A percentile compares a stretch with the other conserved stretches of the same genome.
Evolutionary conservation across 805 yeast species (phyloP).

Genomic region (Candida orba): DNA sequence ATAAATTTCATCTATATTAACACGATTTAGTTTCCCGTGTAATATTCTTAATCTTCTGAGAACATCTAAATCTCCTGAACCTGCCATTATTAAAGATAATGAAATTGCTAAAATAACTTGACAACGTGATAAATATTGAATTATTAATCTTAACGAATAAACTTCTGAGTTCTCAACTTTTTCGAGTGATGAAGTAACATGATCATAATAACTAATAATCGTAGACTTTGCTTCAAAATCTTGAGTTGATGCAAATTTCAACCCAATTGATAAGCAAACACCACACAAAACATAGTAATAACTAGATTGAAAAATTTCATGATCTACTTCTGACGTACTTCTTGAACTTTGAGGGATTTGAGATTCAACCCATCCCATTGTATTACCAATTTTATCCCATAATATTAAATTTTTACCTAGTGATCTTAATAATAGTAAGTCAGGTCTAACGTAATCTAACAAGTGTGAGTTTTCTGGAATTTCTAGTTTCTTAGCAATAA

Average conservation of each 20-base stretch:
- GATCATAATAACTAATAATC: constrained; percentile 36
- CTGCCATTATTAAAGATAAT: constrained; percentile 74
- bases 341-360: constrained; percentile 47
- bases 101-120: constrained; percentile 58
- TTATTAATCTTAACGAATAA: constrained; percentile 53
- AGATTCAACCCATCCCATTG: constrained; percentile 20
- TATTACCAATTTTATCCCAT: constrained; percentile 17
- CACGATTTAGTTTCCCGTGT: constrained; percentile 38
- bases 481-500: constrained; percentile 53
- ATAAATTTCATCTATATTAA: constrained; percentile 31
- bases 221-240: constrained; percentile 47
- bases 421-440: constrained; percentile 56
- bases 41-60: constrained; percentile 65
- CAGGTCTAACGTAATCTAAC: constrained; percentile 69
- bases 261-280: constrained; percentile 61
- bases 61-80: constrained; percentile 79
- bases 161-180: constrained; percentile 21
- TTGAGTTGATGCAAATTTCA: constrained; percentile 69
- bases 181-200: constrained; percentile 9
- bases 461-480: constrained; percentile 55
- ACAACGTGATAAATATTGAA: constrained; percentile 44
- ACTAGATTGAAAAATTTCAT: constrained; percentile 38
- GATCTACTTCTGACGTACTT: constrained; percentile 21
- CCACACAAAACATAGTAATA: constrained; percentile 69
- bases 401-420: constrained; percentile 31